A percentile compares a stretch with the other conserved stretches of the same genome.
phyloP scores from a whole-genome alignment of 2,329 filamentous ascomycete species.

The Diaporthe caulivora region DNA sequence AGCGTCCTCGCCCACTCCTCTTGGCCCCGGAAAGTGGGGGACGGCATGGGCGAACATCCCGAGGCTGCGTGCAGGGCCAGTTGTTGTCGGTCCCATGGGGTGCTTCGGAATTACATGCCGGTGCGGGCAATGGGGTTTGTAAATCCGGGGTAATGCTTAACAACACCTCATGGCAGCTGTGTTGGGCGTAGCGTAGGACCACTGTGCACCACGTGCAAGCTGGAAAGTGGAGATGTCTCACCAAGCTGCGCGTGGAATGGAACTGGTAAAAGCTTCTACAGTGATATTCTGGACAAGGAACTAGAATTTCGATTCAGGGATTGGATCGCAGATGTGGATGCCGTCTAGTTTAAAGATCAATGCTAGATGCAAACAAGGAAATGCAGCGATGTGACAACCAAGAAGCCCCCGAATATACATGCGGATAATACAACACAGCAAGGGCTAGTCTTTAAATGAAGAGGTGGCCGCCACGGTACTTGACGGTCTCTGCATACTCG shows the following conservation, averaged over 20 bases:
- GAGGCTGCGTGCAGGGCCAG: neutral
- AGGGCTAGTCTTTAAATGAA: constrained; percentile 30
- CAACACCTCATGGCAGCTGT: neutral
- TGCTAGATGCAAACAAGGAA: neutral
- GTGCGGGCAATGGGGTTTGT: neutral
- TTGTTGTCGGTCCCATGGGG: neutral
- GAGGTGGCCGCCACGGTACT: constrained; percentile 37
- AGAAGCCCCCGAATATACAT: neutral
- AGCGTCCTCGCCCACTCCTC: neutral
- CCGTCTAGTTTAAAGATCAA: constrained; percentile 6
- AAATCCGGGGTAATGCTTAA: neutral
- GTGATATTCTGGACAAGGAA: neutral
- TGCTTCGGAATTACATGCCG: neutral
- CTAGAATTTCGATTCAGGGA: too few species aligned
- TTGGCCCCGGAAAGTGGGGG: constrained; percentile 9
- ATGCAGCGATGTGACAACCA: neutral
- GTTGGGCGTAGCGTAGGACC: neutral
- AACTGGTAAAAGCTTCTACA: too few species aligned
- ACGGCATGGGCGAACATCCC: neutral
- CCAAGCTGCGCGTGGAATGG: too few species aligned
- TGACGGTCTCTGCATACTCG: constrained; percentile 38
- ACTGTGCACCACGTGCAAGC: neutral
- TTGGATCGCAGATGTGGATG: neutral
- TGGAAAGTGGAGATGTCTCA: too few species aligned
- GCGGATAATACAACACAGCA: neutral